Conservation (phyloP, 2,329 filamentous ascomycete genomes). For the Stenocarpella maydis region DNA sequence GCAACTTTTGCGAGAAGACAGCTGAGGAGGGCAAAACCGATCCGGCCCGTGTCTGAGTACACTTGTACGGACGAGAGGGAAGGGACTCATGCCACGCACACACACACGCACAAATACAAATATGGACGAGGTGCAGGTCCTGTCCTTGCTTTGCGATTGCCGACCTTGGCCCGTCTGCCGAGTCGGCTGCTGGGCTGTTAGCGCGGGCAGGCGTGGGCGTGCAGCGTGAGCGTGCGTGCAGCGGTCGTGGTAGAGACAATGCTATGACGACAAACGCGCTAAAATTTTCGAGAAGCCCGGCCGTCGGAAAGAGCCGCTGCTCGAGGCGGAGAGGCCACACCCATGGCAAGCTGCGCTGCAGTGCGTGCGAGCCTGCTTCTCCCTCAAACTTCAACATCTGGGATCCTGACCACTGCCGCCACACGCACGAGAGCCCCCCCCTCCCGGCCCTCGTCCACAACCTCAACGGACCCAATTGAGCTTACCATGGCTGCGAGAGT, state of each 20-base stretch:
- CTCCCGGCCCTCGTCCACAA: background rate
- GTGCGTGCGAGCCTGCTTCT: slow-evolving; percentile 12
- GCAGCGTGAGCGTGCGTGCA: background rate
- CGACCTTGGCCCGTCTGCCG: slow-evolving; percentile 28
- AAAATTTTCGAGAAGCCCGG: slow-evolving; percentile 33
- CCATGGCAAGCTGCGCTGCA: background rate
- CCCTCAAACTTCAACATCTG: slow-evolving; percentile 15
- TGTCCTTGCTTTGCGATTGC: slow-evolving; percentile 4
- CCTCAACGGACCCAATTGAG: slow-evolving; percentile 53
- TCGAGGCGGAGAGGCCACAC: background rate
- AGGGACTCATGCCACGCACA: background rate
- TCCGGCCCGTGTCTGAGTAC: background rate
- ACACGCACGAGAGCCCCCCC: slow-evolving; percentile 18
- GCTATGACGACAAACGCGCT: slow-evolving; percentile 29
- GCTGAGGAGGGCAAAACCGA: background rate
- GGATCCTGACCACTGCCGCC: slow-evolving; percentile 27
- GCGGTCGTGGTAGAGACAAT: too few relatives aligned
- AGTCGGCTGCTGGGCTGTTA: background rate
- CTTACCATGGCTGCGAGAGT: slow-evolving; percentile 67
- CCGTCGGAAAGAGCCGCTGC: slow-evolving; percentile 37
- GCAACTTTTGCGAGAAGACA: background rate
- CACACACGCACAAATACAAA: background rate
- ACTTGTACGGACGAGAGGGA: background rate
- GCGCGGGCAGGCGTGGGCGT: too few relatives aligned
- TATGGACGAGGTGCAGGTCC: background rate